Evolutionary conservation across 2,329 filamentous ascomycete species (phyloP).

Genomic region (Rutstroemia sp.): DNA sequence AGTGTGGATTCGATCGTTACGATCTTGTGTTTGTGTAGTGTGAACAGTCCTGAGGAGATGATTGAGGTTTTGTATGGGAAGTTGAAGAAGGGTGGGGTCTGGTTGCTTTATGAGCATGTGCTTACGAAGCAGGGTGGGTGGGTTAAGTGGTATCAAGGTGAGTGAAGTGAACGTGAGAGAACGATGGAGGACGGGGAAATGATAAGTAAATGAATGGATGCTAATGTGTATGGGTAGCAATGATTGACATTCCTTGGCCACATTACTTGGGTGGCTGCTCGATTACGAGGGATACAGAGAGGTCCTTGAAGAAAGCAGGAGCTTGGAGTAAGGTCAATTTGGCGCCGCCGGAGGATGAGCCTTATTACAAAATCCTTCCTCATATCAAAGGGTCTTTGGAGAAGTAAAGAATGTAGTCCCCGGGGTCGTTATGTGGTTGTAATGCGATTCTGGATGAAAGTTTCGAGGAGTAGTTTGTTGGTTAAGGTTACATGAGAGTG

Average conservation of each 20-base stretch:
- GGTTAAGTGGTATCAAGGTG: constrained; percentile 23
- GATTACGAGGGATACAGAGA: constrained; percentile 24
- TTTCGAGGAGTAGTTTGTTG: no score
- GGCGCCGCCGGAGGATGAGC: constrained; percentile 17
- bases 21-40: constrained; percentile 24
- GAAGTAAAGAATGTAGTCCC: constrained; percentile 14
- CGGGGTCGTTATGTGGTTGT: no score
- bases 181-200: no score
- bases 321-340: constrained; percentile 25
- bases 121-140: constrained; percentile 14
- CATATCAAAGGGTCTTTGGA: constrained; percentile 22
- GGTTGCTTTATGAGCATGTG: constrained; percentile 28
- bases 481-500: neutral
- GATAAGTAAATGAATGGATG: neutral
- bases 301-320: constrained; percentile 19
- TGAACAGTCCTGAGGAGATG: constrained; percentile 20
- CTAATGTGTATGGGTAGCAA: constrained; percentile 11
- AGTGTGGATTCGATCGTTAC: constrained; percentile 27
- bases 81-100: constrained; percentile 23
- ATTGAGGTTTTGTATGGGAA: constrained; percentile 22
- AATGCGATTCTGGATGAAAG: neutral
- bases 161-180: constrained; percentile 5
- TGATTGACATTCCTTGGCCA: constrained; percentile 23
- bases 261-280: constrained; percentile 24
- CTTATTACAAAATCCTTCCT: constrained; percentile 21